Conservation (phyloP, 2,329 filamentous ascomycete species). For the Bretziella fagacearum region DNA sequence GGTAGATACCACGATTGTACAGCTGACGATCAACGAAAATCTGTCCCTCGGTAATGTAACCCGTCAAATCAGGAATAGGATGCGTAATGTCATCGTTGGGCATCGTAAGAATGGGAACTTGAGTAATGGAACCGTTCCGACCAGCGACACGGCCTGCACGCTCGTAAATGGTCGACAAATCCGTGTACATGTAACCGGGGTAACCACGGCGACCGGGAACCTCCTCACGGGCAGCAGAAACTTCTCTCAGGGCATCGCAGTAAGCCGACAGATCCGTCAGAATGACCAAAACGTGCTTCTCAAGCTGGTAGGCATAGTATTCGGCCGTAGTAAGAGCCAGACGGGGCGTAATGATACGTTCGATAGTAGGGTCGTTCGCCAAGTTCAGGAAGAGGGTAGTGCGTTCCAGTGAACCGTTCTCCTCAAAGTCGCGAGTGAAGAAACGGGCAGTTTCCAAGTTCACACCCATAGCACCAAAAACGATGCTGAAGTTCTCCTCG, state of each 20-base stretch:
- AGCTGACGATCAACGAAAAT: slow-evolving; percentile 93
- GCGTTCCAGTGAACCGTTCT: slow-evolving; percentile 97
- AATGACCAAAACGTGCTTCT: slow-evolving; percentile 99
- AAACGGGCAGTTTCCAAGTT: slow-evolving; percentile 98
- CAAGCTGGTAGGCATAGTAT: slow-evolving; percentile 98
- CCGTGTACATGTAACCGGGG: slow-evolving; percentile 99
- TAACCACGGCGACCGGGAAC: slow-evolving; percentile 98
- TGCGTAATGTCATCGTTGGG: slow-evolving; percentile 99
- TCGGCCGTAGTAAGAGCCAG: slow-evolving; percentile 95
- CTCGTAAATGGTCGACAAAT: slow-evolving; percentile 99
- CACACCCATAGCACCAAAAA: slow-evolving; percentile 99
- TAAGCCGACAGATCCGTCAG: slow-evolving; percentile 95
- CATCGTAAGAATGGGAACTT: slow-evolving; percentile 98
- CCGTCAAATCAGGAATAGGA: slow-evolving; percentile 94
- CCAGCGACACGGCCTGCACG: slow-evolving; percentile 94
- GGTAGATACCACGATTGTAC: slow-evolving; percentile 93
- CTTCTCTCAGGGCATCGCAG: slow-evolving; percentile 96
- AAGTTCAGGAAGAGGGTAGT: slow-evolving; percentile 96
- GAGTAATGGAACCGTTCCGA: slow-evolving; percentile 94
- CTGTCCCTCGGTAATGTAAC: slow-evolving; percentile 97
- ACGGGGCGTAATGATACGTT: slow-evolving; percentile 98
- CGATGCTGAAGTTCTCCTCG: slow-evolving; percentile 98
- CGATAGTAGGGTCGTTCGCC: slow-evolving; percentile 97
- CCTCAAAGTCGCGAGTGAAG: slow-evolving; percentile 96
- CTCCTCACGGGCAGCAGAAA: slow-evolving; percentile 95